Base-by-base conservation (phyloP, 176 grass and related monocot species). In the Chrysopogon serrulatus region DNA sequence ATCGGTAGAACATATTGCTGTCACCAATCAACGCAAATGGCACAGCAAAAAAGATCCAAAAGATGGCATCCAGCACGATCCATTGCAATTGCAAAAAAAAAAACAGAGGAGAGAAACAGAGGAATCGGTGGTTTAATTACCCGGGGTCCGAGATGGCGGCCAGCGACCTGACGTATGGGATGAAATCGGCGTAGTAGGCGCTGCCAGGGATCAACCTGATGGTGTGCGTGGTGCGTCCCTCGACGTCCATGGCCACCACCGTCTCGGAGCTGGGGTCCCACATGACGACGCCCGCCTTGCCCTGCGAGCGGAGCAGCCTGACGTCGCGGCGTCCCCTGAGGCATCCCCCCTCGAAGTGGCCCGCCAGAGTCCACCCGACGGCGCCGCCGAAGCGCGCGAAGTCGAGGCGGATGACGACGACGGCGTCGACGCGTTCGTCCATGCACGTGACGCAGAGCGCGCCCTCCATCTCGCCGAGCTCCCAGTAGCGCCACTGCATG, bases 381-480 rank as follows among this genome's bases (percentile, higher is more conserved):
- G 28, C 42, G 28, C 37, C 80, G 17, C 0, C 6, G 56, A 5
- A 26, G 39, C 6, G 31, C 1, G 26, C 54, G 16, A 73, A 10
- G 8, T 40, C 26, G 8, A 80, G 49, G 81, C 43, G 36, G 34
- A 34, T 5, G 41, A 43, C 63, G 9, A 28, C 49, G 43, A 91
- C 65, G n/a, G 59, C 60, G 8, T 18, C 33, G 74, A 87, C 65
- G 39, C 0, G 1, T 0, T 60, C 40, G 48, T 71, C 49, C 61
- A 32, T 69, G 79, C 82, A 86, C 0, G 82, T 84, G 24, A 81
- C 79, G 71, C 41, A 15, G 64, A 92, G 73, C 24, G 17, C 56
- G 8, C 82, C 83, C 6, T 88, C 80, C 87, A 92, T 90, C 83
- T 92, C 92, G 2, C 94, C 90, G 13, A 97, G 80, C 85, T 97